Evolutionary conservation across 169 alveolate genomes (phyloP), one percentile per base, ranked within the genome.

Genomic region (Plasmodium yoelii): DNA sequence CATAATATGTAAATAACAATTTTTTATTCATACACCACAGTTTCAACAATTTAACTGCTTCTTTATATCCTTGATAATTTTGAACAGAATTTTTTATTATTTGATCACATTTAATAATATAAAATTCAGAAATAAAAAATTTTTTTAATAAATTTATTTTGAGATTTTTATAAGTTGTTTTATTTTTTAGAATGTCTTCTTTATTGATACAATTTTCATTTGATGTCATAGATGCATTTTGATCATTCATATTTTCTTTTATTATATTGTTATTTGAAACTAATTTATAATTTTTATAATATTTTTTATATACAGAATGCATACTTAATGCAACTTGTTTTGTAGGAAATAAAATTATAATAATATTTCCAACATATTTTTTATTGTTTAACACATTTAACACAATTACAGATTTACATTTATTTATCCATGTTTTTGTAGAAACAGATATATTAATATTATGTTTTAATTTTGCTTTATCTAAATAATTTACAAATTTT

Each of bases 1-100:
- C 44, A 39, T 75, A 64, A 47, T 61, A 47, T 3, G 72, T 57
- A 34, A 24, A 39, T 5, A 75, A 61, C 19, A 75, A 7, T 3
- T 67, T 75, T 39, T 65, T 75, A 19, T 75, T 75, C 9, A 13
- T n/a, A 42, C 88, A 75, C 88, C 88, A 75, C 3, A 61, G 15
- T 42, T 75, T 75, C 7, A 75, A 56, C 0, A 75, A 49, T 26
- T 75, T 75, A 3, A 75, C 74, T 9, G 88, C 73, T 10, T 75
- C 42, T 10, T 34, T 75, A 39, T 15, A 61, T 55, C 67, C 73
- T 56, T 22, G 6, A 28, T 22, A 47, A 9, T 13, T 60, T 12
- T 51, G 9, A 13, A 44, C 9, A 7, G 42, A 22, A 10, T 42
- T 49, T 24, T 28, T 75, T 46, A 75, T 75, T 12, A 75, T 0